Evolutionary conservation across 1,139 yeast genomes (phyloP).

Genomic region (Blastobotrys apis): DNA sequence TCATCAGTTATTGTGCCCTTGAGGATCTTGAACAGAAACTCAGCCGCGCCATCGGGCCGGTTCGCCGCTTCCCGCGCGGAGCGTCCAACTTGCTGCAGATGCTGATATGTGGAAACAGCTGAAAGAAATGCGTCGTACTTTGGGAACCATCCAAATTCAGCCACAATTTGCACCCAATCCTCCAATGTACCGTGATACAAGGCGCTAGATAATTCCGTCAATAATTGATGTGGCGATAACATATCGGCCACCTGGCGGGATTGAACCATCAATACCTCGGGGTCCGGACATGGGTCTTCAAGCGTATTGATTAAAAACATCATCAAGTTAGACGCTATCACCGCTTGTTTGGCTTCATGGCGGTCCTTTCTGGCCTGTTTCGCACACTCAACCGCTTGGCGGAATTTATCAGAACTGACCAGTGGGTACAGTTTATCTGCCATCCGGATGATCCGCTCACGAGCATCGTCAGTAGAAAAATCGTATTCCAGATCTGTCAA

Average conservation of each 20-base stretch:
- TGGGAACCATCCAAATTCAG: neutral
- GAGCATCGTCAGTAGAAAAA: neutral
- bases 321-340: neutral
- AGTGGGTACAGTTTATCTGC: neutral
- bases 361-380: neutral
- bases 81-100: neutral
- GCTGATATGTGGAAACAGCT: neutral
- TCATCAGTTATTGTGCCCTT: neutral
- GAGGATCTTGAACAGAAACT: neutral
- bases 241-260: neutral
- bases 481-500: neutral
- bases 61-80: neutral
- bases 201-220: neutral
- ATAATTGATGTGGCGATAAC: neutral
- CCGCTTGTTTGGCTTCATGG: constrained; percentile 2
- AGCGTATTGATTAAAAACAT: constrained; percentile 1
- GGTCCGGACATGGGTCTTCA: neutral
- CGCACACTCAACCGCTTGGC: neutral
- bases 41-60: neutral
- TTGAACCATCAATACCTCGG: neutral
- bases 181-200: neutral
- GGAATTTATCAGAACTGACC: neutral
- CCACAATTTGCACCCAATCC: neutral
- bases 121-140: neutral
- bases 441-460: neutral